phyloP scores from a whole-genome alignment of 1,139 yeast species.

The Hansenula sp. region DNA sequence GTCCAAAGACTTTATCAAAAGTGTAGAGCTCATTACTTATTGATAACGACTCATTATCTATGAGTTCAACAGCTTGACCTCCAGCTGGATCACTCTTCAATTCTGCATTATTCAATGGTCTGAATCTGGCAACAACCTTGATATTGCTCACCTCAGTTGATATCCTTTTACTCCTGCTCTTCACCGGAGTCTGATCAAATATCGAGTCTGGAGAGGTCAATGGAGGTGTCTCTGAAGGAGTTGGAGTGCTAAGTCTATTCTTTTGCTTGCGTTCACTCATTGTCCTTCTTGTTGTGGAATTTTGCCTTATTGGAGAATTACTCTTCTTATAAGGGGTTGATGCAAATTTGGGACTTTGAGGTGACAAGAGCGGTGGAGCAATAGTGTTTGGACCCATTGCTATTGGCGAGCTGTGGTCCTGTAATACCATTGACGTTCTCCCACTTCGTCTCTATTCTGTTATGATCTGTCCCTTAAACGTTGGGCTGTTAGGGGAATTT shows the following conservation, averaged over 20 bases:
- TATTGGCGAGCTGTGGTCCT: background rate
- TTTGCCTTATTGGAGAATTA: background rate
- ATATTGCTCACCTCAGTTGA: slow-evolving; percentile 32
- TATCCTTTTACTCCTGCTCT: background rate
- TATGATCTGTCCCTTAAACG: too few relatives aligned
- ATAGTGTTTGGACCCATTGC: background rate
- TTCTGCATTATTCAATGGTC: slow-evolving; percentile 47
- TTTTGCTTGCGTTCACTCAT: background rate
- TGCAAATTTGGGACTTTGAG: background rate
- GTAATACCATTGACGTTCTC: background rate
- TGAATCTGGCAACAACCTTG: slow-evolving; percentile 63
- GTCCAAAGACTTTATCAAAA: slow-evolving; percentile 65
- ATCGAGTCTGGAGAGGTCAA: background rate
- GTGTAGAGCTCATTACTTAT: slow-evolving; percentile 35
- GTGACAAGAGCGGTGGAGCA: background rate
- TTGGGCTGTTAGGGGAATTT: too few relatives aligned
- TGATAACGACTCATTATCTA: slow-evolving; percentile 32
- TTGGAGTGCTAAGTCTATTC: background rate
- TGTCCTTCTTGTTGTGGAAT: background rate
- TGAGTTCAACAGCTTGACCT: slow-evolving; percentile 25
- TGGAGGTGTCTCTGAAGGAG: background rate
- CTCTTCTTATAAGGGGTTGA: background rate
- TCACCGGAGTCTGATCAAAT: slow-evolving; percentile 1
- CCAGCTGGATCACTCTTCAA: slow-evolving; percentile 18
- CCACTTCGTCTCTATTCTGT: background rate